phyloP scores from a whole-genome alignment of 371 early-diverging fungal genomes.

The Actinomucor elegans region DNA sequence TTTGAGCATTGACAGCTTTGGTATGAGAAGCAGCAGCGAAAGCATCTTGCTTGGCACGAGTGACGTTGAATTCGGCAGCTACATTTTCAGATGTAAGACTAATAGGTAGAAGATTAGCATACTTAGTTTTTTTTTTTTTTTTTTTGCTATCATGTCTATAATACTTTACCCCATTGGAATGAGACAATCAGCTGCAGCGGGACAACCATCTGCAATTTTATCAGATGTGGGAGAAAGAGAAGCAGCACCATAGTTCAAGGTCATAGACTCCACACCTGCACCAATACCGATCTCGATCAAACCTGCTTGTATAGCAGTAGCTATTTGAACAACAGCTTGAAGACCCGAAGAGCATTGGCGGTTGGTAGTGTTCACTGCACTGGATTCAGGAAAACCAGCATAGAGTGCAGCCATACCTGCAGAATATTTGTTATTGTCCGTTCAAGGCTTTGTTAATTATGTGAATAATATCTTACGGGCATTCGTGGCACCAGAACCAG shows the following conservation, averaged over 20 bases:
- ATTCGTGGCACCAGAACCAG: conserved; percentile 88
- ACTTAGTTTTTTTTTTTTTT: background rate
- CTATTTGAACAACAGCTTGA: conserved; percentile 91
- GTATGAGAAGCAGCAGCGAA: conserved; percentile 82
- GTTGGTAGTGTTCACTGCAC: conserved; percentile 88
- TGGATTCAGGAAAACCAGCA: conserved; percentile 90
- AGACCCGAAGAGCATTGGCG: conserved; percentile 97
- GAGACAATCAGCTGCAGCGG: conserved; percentile 78
- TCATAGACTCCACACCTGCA: conserved; percentile 99
- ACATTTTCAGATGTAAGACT: conserved; percentile 96
- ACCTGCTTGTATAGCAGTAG: conserved; percentile 87
- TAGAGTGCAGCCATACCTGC: conserved; percentile 87
- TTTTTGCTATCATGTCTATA: background rate
- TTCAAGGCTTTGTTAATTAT: background rate
- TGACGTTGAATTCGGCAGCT: conserved; percentile 79
- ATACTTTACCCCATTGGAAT: conserved; percentile 79
- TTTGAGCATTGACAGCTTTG: conserved; percentile 85
- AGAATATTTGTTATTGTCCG: background rate
- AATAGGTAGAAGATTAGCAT: background rate
- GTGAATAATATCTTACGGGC: conserved; percentile 34
- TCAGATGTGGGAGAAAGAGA: conserved; percentile 79
- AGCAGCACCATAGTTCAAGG: conserved; percentile 86
- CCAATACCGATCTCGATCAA: conserved; percentile 95
- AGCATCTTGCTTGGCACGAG: conserved; percentile 88
- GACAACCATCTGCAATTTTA: conserved; percentile 64